phyloP scores from a whole-genome alignment of 805 yeast genomes.

The Candida xyloterini region DNA sequence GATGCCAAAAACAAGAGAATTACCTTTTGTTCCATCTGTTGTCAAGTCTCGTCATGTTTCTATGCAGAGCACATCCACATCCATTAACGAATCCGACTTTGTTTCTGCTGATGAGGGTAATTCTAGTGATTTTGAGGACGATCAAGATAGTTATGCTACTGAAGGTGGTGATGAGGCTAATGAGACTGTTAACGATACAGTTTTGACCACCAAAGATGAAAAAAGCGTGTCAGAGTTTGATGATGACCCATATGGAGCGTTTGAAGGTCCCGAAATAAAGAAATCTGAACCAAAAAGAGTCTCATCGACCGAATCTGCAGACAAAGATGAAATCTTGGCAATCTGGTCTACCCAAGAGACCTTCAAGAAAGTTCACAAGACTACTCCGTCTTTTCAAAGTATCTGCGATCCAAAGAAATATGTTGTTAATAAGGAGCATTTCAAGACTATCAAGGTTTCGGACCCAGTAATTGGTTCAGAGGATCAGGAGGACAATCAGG shows the following conservation, averaged over 20 bases:
- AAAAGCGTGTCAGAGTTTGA: conserved; percentile 39
- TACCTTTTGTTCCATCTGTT: not conserved
- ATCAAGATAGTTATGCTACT: conserved; percentile 1
- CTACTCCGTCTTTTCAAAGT: conserved; percentile 25
- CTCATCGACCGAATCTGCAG: conserved; percentile 27
- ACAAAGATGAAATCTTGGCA: conserved; percentile 27
- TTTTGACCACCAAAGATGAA: conserved; percentile 14
- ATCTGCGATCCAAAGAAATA: conserved; percentile 26
- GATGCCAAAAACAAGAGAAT: conserved; percentile 10
- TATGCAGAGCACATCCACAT: conserved; percentile 25
- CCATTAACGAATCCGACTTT: conserved; percentile 31
- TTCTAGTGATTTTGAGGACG: conserved; percentile 14
- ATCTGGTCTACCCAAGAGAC: conserved; percentile 36
- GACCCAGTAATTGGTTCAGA: not conserved
- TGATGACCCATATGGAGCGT: conserved; percentile 37
- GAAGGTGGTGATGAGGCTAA: conserved; percentile 1
- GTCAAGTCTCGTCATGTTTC: conserved; percentile 22
- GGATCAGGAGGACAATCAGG: no score
- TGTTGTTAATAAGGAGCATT: conserved; percentile 20
- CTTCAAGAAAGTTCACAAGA: conserved; percentile 20
- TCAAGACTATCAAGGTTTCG: conserved; percentile 24
- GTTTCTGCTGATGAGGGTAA: conserved; percentile 33
- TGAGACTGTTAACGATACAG: conserved; percentile 13
- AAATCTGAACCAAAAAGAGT: conserved; percentile 12
- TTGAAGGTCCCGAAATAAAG: conserved; percentile 30